phyloP scores from a whole-genome alignment of 75 land plant species.

The Selaginella tamariscina region DNA sequence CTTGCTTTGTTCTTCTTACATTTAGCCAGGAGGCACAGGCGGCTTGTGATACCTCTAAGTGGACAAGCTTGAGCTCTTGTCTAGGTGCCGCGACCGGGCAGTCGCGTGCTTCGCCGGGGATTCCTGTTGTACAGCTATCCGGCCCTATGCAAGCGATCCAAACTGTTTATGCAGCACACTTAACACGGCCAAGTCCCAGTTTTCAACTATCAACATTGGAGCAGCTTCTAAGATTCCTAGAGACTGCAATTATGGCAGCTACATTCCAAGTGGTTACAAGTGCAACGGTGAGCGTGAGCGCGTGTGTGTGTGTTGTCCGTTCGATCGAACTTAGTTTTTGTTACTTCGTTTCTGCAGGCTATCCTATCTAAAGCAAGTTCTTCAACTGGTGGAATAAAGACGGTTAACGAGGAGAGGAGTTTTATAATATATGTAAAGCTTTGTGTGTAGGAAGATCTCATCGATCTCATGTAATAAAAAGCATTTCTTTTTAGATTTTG shows the following conservation, averaged over 20 bases:
- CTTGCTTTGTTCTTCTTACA: no score
- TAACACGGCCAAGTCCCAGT: neutral
- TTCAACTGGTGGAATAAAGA: no score
- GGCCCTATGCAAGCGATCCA: neutral
- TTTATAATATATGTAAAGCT: neutral
- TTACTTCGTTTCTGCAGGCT: neutral
- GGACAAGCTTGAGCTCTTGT: neutral
- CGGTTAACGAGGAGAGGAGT: neutral
- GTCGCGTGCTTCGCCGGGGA: neutral
- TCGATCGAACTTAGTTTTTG: neutral
- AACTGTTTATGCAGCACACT: neutral
- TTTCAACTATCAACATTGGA: neutral
- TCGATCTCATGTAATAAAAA: neutral
- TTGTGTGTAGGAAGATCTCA: neutral
- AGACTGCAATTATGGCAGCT: neutral
- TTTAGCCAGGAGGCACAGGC: neutral
- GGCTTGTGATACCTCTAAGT: neutral
- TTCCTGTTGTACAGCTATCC: neutral
- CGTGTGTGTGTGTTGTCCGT: neutral
- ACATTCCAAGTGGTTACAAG: neutral
- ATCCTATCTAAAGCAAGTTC: neutral
- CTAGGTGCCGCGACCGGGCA: neutral
- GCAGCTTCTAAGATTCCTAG: neutral
- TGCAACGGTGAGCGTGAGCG: neutral
- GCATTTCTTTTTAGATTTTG: neutral